Percentiles rank a stretch among this genome's conserved stretches.
Conservation (phyloP, 257 asterid genomes). For the Cynanchum wilfordii region DNA sequence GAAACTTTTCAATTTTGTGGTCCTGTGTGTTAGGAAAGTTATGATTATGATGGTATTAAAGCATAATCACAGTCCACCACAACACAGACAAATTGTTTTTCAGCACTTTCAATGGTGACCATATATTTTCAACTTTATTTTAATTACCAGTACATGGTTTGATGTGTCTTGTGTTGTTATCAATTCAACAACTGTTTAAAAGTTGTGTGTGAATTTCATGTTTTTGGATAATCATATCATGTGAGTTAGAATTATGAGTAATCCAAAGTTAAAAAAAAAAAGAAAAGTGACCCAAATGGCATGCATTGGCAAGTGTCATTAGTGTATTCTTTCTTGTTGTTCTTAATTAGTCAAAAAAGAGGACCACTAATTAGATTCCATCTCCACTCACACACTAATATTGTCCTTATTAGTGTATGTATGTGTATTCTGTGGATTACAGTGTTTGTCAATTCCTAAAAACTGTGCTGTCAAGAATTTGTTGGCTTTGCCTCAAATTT, state of each 20-base stretch:
- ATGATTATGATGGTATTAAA: not conserved
- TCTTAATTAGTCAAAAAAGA: not conserved
- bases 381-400: not conserved
- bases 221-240: not conserved
- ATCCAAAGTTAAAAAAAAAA: not conserved
- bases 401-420: not conserved
- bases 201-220: not conserved
- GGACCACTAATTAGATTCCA: conserved; percentile 2
- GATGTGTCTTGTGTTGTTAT: too few species aligned
- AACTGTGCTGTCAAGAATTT: too few species aligned
- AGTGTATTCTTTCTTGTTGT: not conserved
- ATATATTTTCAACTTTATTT: too few species aligned
- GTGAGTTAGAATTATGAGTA: not conserved
- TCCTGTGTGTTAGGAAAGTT: not conserved
- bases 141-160: too few species aligned
- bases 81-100: not conserved
- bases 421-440: too few species aligned
- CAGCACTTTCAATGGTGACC: not conserved
- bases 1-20: not conserved
- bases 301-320: not conserved
- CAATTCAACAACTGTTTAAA: too few species aligned
- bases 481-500: too few species aligned
- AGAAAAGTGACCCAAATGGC: not conserved
- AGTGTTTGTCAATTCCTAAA: too few species aligned
- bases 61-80: not conserved